Evolutionary conservation across 1,284 basidiomycete species (phyloP).

Genomic region (Rhizoctonia solani): DNA sequence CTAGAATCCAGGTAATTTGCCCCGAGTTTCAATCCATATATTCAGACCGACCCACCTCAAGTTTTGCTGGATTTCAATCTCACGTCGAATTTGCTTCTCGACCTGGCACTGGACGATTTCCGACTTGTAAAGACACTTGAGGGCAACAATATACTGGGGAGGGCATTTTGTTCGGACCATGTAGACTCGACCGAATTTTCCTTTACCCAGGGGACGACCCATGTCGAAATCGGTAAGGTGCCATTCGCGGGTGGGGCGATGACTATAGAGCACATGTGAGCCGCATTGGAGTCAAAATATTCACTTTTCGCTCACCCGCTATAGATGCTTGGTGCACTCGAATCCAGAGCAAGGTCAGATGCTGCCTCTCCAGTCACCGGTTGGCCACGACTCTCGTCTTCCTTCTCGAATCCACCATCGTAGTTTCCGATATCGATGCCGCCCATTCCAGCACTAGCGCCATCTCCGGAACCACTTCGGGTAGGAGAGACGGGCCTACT

Average conservation of each 20-base stretch:
- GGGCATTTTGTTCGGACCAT: slow-evolving; percentile 92
- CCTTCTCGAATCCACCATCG: slow-evolving; percentile 83
- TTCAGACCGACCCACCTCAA: slow-evolving; percentile 55
- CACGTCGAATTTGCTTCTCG: slow-evolving; percentile 92
- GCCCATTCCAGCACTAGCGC: not conserved
- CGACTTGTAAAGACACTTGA: slow-evolving; percentile 97
- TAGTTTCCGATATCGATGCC: slow-evolving; percentile 76
- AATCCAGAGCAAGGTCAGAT: slow-evolving; percentile 75
- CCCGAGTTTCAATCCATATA: not conserved
- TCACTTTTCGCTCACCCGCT: slow-evolving; percentile 8
- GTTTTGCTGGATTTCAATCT: slow-evolving; percentile 99
- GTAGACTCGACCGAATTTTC: slow-evolving; percentile 98
- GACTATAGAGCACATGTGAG: slow-evolving; percentile 47
- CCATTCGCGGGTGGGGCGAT: slow-evolving; percentile 79
- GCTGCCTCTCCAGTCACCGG: slow-evolving; percentile 74
- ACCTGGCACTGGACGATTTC: slow-evolving; percentile 88
- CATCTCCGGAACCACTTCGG: not conserved
- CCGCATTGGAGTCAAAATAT: slow-evolving; percentile 51
- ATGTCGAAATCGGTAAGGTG: slow-evolving; percentile 88
- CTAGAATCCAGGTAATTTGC: slow-evolving; percentile 46
- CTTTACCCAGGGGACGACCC: slow-evolving; percentile 94
- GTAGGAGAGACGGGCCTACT: not conserved
- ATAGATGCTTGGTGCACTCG: slow-evolving; percentile 51
- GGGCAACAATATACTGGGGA: slow-evolving; percentile 91
- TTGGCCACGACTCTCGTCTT: slow-evolving; percentile 65